phyloP scores from a whole-genome alignment of 352 stramenopile genomes.

The Pythium diclinum region DNA sequence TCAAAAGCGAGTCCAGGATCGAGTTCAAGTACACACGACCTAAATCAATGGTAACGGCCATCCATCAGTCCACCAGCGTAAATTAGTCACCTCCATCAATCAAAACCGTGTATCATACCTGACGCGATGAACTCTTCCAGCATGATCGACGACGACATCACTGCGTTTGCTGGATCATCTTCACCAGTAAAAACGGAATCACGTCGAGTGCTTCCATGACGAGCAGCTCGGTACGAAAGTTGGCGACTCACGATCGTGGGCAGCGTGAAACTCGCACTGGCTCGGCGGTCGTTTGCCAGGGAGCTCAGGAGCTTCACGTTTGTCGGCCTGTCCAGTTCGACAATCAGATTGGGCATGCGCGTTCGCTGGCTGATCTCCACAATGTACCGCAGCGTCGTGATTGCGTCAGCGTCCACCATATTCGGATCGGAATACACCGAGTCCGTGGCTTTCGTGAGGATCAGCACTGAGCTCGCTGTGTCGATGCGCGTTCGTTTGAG shows the following conservation, averaged over 20 bases:
- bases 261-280: constrained; percentile 37
- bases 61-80: neutral
- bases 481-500: constrained; percentile 68
- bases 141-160: constrained; percentile 42
- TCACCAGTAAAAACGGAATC: constrained; percentile 41
- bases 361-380: constrained; percentile 72
- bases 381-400: constrained; percentile 79
- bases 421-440: constrained; percentile 67
- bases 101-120: constrained; percentile 21
- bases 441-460: constrained; percentile 51
- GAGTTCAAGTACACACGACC: constrained; percentile 73
- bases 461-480: constrained; percentile 51
- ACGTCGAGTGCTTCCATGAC: constrained; percentile 37
- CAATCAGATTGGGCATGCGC: constrained; percentile 65
- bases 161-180: constrained; percentile 33
- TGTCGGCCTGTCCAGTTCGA: constrained; percentile 66
- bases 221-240: constrained; percentile 41
- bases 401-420: constrained; percentile 80
- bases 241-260: constrained; percentile 37
- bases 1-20: constrained; percentile 71
- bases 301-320: constrained; percentile 82
- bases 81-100: neutral
- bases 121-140: constrained; percentile 74
- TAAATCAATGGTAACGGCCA: constrained; percentile 3
- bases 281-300: constrained; percentile 49